Evolutionary conservation across 257 asterid genomes (phyloP).

Genomic region (Sherardia arvensis): DNA sequence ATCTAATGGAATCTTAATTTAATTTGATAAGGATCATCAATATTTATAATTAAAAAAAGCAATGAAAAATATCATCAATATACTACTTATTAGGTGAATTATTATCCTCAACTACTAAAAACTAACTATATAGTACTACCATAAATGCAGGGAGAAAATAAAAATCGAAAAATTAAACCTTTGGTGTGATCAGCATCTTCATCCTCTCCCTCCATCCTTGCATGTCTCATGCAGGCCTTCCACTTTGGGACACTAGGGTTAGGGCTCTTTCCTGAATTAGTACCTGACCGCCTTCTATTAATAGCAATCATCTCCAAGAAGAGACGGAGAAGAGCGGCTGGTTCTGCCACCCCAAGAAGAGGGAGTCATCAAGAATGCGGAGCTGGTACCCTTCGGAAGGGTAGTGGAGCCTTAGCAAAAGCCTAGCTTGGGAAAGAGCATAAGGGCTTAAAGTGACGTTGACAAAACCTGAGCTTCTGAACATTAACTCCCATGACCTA

Average conservation of each 20-base stretch:
- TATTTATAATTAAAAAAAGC: neutral
- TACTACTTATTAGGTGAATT: neutral
- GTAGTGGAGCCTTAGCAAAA: slow-evolving; percentile 74
- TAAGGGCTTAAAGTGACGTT: slow-evolving; percentile 61
- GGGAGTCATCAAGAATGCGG: slow-evolving; percentile 40
- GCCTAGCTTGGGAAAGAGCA: slow-evolving; percentile 85
- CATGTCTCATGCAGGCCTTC: slow-evolving; percentile 25
- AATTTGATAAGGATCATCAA: neutral
- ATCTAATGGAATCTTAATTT: slow-evolving; percentile 28
- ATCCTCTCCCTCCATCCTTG: neutral
- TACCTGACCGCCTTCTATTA: neutral
- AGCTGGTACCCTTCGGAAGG: slow-evolving; percentile 96
- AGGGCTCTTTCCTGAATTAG: slow-evolving; percentile 28
- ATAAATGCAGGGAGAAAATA: slow-evolving; percentile 19
- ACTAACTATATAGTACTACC: neutral
- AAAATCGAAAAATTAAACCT: slow-evolving; percentile 23
- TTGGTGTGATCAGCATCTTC: slow-evolving; percentile 1
- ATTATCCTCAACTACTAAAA: neutral
- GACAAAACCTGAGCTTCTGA: slow-evolving; percentile 56
- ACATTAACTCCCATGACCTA: slow-evolving; percentile 66
- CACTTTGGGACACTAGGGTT: slow-evolving; percentile 34
- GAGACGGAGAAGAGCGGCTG: slow-evolving; percentile 90
- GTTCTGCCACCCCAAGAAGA: slow-evolving; percentile 96
- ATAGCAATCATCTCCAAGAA: slow-evolving; percentile 55
- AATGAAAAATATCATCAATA: neutral